A percentile compares a stretch with the other conserved stretches of the same genome.
Conservation (phyloP, 139 green algal species). For the Chlorella sp. region DNA sequence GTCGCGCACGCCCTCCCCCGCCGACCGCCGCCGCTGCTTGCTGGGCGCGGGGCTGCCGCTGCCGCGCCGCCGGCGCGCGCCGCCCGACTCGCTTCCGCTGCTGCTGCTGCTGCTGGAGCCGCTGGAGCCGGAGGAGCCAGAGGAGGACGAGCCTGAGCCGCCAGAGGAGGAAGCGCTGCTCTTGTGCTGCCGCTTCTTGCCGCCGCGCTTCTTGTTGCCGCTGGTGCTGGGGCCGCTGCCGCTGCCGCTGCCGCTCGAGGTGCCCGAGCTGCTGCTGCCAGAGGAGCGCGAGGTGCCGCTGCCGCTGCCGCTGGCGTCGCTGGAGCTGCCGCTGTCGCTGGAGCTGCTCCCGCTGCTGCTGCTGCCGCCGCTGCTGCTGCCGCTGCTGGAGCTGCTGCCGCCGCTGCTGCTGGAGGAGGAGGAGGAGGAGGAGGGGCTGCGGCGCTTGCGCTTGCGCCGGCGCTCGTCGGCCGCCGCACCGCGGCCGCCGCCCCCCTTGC, state of each 20-base stretch:
- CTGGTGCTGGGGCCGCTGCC: slow-evolving; percentile 13
- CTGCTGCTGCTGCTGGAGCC: slow-evolving; percentile 7
- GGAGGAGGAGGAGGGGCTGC: slow-evolving; percentile 8
- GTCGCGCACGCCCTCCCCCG: not conserved
- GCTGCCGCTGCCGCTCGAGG: not conserved
- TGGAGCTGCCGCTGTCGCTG: not conserved
- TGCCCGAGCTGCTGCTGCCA: slow-evolving; percentile 31
- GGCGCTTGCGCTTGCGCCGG: slow-evolving; percentile 24
- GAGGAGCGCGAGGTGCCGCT: slow-evolving; percentile 22
- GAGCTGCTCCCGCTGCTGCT: slow-evolving; percentile 16
- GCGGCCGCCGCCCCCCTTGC: slow-evolving; percentile 14
- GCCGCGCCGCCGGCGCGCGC: not conserved
- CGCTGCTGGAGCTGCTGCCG: not conserved
- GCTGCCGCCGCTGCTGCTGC: not conserved
- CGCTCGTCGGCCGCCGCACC: slow-evolving; percentile 32
- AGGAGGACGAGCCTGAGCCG: not conserved
- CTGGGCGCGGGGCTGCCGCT: not conserved
- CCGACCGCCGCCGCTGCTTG: not conserved
- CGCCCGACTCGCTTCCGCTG: slow-evolving; percentile 22
- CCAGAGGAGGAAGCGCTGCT: not conserved
- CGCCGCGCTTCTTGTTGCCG: not conserved
- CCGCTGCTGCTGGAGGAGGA: slow-evolving; percentile 23
- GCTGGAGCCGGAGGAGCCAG: not conserved
- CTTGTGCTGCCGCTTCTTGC: not conserved
- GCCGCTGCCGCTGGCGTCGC: slow-evolving; percentile 11